Evolutionary conservation across 176 grass and related monocot genomes (phyloP).

Genomic region (Poa annua): DNA sequence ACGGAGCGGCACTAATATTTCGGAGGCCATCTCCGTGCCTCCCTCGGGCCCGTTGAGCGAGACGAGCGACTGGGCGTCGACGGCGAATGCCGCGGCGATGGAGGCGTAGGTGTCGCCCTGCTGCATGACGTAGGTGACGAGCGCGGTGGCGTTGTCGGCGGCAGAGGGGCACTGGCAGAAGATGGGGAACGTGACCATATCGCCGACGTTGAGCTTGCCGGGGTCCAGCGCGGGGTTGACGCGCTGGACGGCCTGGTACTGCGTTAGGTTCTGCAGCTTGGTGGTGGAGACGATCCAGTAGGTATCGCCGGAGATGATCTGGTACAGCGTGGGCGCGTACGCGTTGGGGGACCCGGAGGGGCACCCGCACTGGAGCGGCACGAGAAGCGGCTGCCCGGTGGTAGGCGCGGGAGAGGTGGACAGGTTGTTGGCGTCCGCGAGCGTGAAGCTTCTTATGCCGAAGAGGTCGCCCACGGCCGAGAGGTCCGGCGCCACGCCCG

Average conservation of each 20-base stretch:
- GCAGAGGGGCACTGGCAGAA: conserved; percentile 87
- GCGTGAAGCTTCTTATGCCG: conserved; percentile 61
- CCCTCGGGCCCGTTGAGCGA: conserved; percentile 78
- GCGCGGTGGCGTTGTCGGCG: conserved; percentile 41
- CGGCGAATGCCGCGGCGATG: conserved; percentile 64
- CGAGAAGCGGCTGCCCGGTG: conserved; percentile 63
- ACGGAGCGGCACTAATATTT: conserved; percentile 73
- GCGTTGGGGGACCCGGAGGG: conserved; percentile 46
- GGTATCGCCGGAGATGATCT: conserved; percentile 63
- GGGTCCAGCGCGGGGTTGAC: conserved; percentile 70
- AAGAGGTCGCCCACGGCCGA: conserved; percentile 66
- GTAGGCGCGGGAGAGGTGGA: conserved; percentile 36
- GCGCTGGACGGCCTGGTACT: conserved; percentile 71
- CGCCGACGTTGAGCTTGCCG: conserved; percentile 54
- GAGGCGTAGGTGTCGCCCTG: conserved; percentile 77
- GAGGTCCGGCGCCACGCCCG: conserved; percentile 36
- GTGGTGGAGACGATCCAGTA: conserved; percentile 66
- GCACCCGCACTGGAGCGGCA: conserved; percentile 74
- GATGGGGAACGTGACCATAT: conserved; percentile 75
- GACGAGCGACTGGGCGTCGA: conserved; percentile 56
- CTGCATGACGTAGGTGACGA: conserved; percentile 87
- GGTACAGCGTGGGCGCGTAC: conserved; percentile 60
- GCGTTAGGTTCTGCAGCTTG: conserved; percentile 80
- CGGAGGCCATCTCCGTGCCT: conserved; percentile 23
- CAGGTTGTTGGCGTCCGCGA: conserved; percentile 81